Percentiles rank a stretch among this genome's conserved stretches.
Conservation (phyloP, 345 rosid genomes). For the Lumnitzera racemosa region DNA sequence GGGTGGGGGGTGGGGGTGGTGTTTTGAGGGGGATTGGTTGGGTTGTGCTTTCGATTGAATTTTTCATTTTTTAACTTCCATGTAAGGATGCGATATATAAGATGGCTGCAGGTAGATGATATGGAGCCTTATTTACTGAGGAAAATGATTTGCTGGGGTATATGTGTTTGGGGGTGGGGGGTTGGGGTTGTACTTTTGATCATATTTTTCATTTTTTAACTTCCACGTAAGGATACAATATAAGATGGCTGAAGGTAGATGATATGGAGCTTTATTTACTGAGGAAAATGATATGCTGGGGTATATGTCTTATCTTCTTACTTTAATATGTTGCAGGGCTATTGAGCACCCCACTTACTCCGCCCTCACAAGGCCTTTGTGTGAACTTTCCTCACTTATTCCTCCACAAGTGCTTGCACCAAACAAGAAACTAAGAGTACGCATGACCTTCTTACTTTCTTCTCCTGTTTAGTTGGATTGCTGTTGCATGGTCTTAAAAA, state of each 20-base stretch:
- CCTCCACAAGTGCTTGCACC: conserved; percentile 87
- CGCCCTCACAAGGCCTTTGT: conserved; percentile 92
- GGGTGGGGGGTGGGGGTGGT: background rate
- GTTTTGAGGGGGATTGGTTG: background rate
- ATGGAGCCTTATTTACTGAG: too few relatives aligned
- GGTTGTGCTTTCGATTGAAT: conserved; percentile 6
- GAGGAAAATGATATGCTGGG: too few relatives aligned
- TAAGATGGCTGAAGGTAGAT: too few relatives aligned
- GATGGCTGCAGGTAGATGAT: too few relatives aligned
- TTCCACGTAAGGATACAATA: background rate
- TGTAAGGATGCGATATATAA: background rate
- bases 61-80: conserved; percentile 7
- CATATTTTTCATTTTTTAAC: conserved; percentile 7
- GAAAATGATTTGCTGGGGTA: too few relatives aligned
- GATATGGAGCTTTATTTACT: too few relatives aligned
- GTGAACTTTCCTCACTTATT: conserved; percentile 91
- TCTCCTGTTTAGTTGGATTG: too few relatives aligned
- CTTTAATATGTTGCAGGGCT: conserved; percentile 54
- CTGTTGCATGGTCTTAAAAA: too few relatives aligned
- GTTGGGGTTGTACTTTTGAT: conserved; percentile 1
- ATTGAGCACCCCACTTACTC: conserved; percentile 97
- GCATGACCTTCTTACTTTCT: conserved; percentile 2
- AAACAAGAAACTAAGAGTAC: conserved; percentile 91
- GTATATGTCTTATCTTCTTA: too few relatives aligned
- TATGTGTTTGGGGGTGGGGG: too few relatives aligned